Conservation (phyloP, 1,139 yeast genomes). For the Debaryomyces udenii region DNA sequence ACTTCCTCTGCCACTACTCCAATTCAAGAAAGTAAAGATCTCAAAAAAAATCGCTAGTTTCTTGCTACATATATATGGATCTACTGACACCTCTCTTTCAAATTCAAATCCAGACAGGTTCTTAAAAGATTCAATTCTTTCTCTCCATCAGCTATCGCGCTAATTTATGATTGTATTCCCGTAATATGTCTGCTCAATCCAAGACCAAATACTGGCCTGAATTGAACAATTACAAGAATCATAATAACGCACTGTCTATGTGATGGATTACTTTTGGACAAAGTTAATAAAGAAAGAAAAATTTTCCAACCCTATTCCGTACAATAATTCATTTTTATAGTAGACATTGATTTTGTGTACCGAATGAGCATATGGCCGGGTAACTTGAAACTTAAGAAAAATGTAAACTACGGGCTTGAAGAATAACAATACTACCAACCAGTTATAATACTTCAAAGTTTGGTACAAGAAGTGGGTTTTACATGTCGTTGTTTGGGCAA, state of each 20-base stretch:
- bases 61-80: slow-evolving; percentile 38
- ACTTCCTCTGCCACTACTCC: no score
- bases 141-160: slow-evolving; percentile 57
- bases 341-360: slow-evolving; percentile 5
- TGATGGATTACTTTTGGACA: slow-evolving; percentile 58
- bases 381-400: neutral
- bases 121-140: slow-evolving; percentile 47
- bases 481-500: slow-evolving; percentile 7
- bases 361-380: slow-evolving; percentile 6
- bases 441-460: neutral
- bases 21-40: no score
- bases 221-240: slow-evolving; percentile 23
- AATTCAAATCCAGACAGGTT: slow-evolving; percentile 52
- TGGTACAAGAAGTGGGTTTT: slow-evolving; percentile 2
- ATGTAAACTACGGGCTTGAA: slow-evolving; percentile 3
- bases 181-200: slow-evolving; percentile 3
- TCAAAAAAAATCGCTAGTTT: no score
- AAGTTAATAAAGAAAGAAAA: slow-evolving; percentile 37
- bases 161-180: slow-evolving; percentile 26
- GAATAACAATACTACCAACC: slow-evolving; percentile 2
- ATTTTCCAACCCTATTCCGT: neutral
- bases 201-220: slow-evolving; percentile 24
- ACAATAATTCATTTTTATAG: neutral
- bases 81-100: slow-evolving; percentile 63
- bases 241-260: slow-evolving; percentile 53